phyloP scores from a whole-genome alignment of 2,329 filamentous ascomycete genomes.

The Moelleriella libera region DNA sequence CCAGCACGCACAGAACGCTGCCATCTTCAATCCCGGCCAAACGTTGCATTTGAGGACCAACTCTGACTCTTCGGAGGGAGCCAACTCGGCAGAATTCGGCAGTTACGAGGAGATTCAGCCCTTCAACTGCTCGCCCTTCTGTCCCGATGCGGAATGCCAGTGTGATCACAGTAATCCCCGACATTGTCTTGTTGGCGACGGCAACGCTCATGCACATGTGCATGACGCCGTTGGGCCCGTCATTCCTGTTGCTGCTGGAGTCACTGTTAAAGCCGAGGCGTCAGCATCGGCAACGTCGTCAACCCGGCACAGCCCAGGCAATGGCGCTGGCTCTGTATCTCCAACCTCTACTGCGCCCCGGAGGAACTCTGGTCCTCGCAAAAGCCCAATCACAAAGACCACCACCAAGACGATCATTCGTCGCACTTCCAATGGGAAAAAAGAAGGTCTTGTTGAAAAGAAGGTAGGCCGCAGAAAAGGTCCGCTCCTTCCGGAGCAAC shows the following conservation, averaged over 20 bases:
- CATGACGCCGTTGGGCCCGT: slow-evolving; percentile 52
- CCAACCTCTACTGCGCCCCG: slow-evolving; percentile 47
- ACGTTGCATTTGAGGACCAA: slow-evolving; percentile 77
- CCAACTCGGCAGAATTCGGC: slow-evolving; percentile 51
- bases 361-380: slow-evolving; percentile 55
- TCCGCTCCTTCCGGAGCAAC: slow-evolving; percentile 80
- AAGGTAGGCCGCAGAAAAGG: slow-evolving; percentile 84
- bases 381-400: slow-evolving; percentile 68
- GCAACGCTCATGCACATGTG: slow-evolving; percentile 25
- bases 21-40: slow-evolving; percentile 85
- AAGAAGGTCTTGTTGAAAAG: slow-evolving; percentile 69
- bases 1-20: slow-evolving; percentile 35
- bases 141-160: slow-evolving; percentile 61
- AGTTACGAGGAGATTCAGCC: slow-evolving; percentile 67
- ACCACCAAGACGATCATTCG: slow-evolving; percentile 69
- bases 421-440: slow-evolving; percentile 64
- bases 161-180: slow-evolving; percentile 30
- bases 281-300: slow-evolving; percentile 13
- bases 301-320: slow-evolving; percentile 46
- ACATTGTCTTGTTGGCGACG: slow-evolving; percentile 46
- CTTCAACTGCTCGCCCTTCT: slow-evolving; percentile 68
- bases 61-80: slow-evolving; percentile 70
- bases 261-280: slow-evolving; percentile 48
- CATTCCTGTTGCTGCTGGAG: slow-evolving; percentile 46
- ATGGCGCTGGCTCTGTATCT: slow-evolving; percentile 44